phyloP scores from a whole-genome alignment of 106 monocot species.

The Alisma plantagoaquatica region DNA sequence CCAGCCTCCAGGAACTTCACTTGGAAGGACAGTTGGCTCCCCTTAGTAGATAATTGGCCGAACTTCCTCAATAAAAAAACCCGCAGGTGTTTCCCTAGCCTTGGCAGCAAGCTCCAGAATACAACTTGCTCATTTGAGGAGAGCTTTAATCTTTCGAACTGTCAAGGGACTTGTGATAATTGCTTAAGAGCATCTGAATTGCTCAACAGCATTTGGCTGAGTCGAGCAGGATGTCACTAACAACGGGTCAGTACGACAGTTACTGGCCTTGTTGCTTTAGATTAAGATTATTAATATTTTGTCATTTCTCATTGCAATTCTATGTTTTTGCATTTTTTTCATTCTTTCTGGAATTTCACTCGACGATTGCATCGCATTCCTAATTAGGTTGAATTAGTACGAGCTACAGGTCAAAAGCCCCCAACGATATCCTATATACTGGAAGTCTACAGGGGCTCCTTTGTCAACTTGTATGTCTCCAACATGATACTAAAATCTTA shows the following conservation, averaged over 20 bases:
- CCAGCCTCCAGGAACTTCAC: too few species aligned
- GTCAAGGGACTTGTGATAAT: conserved; percentile 79
- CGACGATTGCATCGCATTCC: too few species aligned
- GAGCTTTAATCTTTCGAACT: conserved; percentile 73
- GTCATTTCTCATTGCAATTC: too few species aligned
- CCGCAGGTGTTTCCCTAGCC: too few species aligned
- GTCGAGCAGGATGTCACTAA: conserved; percentile 66
- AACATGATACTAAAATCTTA: too few species aligned
- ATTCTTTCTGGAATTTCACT: too few species aligned
- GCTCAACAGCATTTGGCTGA: too few species aligned
- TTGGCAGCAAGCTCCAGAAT: conserved; percentile 79
- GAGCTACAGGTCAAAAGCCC: conserved; percentile 44
- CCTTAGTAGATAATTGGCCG: too few species aligned
- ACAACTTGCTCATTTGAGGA: conserved; percentile 93
- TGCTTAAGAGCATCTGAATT: conserved; percentile 60
- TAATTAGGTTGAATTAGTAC: conserved; percentile 88
- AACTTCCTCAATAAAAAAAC: too few species aligned
- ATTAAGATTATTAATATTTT: not conserved
- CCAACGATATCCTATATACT: conserved; percentile 71
- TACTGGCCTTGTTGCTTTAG: not conserved
- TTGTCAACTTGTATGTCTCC: conserved; percentile 75
- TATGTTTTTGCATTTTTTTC: too few species aligned
- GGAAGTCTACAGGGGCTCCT: conserved; percentile 88
- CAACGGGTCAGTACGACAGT: conserved; percentile 52
- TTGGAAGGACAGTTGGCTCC: too few species aligned